Conservation (phyloP, 2,329 filamentous ascomycete genomes). For the Hypoxylon sp. region DNA sequence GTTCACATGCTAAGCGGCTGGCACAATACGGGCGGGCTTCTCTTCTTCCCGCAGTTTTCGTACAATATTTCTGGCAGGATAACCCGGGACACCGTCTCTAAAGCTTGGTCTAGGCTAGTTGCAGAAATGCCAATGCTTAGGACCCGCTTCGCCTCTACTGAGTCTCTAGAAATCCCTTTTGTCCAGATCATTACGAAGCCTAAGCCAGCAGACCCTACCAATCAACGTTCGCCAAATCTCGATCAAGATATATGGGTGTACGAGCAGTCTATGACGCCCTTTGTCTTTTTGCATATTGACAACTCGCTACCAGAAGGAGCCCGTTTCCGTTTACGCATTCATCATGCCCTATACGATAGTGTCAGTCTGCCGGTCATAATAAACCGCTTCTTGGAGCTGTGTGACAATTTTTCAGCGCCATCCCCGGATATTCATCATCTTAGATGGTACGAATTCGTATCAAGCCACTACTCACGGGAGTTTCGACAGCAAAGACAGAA, state of each 20-base stretch:
- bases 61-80: constrained; percentile 67
- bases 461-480: constrained; percentile 41
- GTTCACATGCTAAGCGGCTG: constrained; percentile 84
- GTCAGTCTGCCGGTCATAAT: constrained; percentile 80
- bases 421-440: neutral
- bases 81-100: constrained; percentile 60
- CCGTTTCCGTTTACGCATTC: constrained; percentile 72
- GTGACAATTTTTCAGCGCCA: constrained; percentile 10
- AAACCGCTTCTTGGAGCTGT: constrained; percentile 55
- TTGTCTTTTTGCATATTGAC: constrained; percentile 48
- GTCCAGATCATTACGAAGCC: constrained; percentile 73
- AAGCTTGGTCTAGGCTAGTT: constrained; percentile 75
- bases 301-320: constrained; percentile 45
- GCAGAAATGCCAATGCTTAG: constrained; percentile 74
- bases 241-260: constrained; percentile 47
- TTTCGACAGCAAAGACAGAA: constrained; percentile 39
- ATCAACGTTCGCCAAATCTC: constrained; percentile 23
- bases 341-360: constrained; percentile 91
- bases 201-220: constrained; percentile 52
- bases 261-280: constrained; percentile 45
- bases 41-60: constrained; percentile 82
- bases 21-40: constrained; percentile 74
- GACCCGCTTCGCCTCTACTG: constrained; percentile 73
- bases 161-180: constrained; percentile 64
- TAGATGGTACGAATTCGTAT: constrained; percentile 51